phyloP scores from a whole-genome alignment of 2,329 filamentous ascomycete species.

The Hypoxylon sp. region DNA sequence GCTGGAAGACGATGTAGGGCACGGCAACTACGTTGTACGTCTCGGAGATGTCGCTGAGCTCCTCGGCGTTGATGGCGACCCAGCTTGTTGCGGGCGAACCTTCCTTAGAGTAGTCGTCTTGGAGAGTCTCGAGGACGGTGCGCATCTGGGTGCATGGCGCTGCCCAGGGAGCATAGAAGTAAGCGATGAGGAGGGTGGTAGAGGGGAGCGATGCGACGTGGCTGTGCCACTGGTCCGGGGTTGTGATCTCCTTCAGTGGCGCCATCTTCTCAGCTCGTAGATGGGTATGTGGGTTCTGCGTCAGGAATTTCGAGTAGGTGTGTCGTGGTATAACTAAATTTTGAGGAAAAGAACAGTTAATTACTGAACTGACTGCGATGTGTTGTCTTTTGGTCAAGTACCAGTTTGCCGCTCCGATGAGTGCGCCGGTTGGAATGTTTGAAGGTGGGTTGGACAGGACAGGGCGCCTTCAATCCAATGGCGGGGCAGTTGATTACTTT shows the following conservation, averaged over 20 bases:
- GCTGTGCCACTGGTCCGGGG: conserved; percentile 78
- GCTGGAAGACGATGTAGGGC: conserved; percentile 88
- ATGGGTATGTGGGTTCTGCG: neutral
- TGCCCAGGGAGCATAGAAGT: conserved; percentile 97
- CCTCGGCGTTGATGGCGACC: conserved; percentile 93
- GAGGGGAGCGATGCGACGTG: conserved; percentile 75
- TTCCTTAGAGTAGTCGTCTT: conserved; percentile 82
- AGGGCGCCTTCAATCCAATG: conserved; percentile 44
- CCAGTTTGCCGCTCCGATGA: conserved; percentile 34
- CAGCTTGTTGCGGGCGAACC: conserved; percentile 79
- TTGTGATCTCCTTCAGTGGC: conserved; percentile 79
- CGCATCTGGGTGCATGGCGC: conserved; percentile 96
- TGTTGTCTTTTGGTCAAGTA: conserved; percentile 6
- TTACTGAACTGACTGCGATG: neutral
- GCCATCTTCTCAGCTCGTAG: conserved; percentile 61
- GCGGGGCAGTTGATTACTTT: conserved; percentile 51
- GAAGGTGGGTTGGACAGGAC: conserved; percentile 22
- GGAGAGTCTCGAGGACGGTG: conserved; percentile 85
- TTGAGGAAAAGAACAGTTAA: neutral
- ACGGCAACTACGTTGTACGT: conserved; percentile 94
- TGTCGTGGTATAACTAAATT: neutral
- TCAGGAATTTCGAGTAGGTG: neutral
- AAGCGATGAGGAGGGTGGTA: conserved; percentile 83
- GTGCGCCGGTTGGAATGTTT: conserved; percentile 26
- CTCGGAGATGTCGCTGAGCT: conserved; percentile 91